Evolutionary conservation across 768 basidiomycete genomes (phyloP), one percentile per base, ranked within the genome.

Genomic region (Lactarius tabidus): DNA sequence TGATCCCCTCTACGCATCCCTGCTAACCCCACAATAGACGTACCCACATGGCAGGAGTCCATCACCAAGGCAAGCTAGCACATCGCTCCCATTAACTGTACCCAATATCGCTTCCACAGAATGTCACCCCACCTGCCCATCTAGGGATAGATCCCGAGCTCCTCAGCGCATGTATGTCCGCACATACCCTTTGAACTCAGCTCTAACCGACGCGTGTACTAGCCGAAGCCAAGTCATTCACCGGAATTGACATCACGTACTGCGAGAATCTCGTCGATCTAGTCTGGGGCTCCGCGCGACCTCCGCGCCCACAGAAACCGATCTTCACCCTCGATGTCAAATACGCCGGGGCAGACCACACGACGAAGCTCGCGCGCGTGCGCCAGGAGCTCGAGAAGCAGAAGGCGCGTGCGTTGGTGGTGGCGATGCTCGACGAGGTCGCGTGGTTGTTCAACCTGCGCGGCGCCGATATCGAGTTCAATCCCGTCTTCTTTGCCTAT

Each of bases 391-490:
- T 96, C 60, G 71, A 73, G 62, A 85, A 85, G 78, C 81, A 85
- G 70, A 82, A 85, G 26, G 78, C 77, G n/a, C 82, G 86, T 68
- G 93, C 90, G 1, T 75, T 91, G 48, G 87, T 96, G 1, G 83
- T 98, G 5, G 89, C 82, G n/a, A 87, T 89, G 81, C 83, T 98
- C 26, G 96, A 98, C 74, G 96, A 98, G 74, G 86, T 96, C 57
- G 94, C 93, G 0, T 98, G 94, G 94, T 73, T 95, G 43, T 91
- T 93, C 78, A 95, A 98, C 75, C 79, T 99, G 36, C 87, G 96
- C 67, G 95, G 95, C 1, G 84, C 87, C 2, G 96, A 98, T 73
- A 95, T 98, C 71, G 87, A 87, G 38, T 98, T 83, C 77, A 98
- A 97, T 66, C 88, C 88, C 4, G 93, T 97, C 20, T 96, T 97